Percentiles rank a stretch among this genome's conserved stretches.
phyloP scores from a whole-genome alignment of 306 rosid species.

The Fagus crenata region DNA sequence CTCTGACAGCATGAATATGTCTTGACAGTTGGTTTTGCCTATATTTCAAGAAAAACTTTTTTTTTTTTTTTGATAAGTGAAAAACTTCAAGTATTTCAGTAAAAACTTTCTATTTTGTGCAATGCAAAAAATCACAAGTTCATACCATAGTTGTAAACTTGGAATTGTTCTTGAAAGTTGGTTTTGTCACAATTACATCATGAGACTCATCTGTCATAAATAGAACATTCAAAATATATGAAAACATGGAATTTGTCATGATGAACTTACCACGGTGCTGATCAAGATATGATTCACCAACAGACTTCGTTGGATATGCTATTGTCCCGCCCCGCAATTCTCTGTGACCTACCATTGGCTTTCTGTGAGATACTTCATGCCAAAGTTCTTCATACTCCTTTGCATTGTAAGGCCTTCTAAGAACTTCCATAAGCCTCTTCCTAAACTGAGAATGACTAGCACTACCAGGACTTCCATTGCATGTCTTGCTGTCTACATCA shows the following conservation, averaged over 20 bases:
- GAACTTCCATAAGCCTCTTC: constrained; percentile 53
- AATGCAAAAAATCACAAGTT: neutral
- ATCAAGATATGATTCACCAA: constrained; percentile 51
- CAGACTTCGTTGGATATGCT: constrained; percentile 21
- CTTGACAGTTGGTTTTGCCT: neutral
- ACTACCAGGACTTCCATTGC: constrained; percentile 14
- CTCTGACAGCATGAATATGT: neutral
- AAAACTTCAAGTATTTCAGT: neutral
- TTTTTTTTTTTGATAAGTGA: neutral
- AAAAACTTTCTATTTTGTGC: neutral
- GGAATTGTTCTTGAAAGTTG: neutral
- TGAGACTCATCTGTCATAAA: neutral
- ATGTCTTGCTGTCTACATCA: constrained; percentile 19
- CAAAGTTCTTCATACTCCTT: constrained; percentile 28
- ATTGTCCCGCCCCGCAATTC: constrained; percentile 42
- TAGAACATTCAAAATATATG: neutral
- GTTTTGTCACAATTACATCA: neutral
- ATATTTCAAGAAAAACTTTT: neutral
- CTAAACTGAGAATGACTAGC: constrained; percentile 38
- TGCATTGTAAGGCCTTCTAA: constrained; percentile 54
- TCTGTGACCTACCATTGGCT: constrained; percentile 23
- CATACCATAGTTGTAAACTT: neutral
- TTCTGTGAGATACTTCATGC: constrained; percentile 19
- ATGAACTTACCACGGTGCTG: constrained; percentile 52
- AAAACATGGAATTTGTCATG: neutral